Base-by-base conservation (phyloP, 371 early-diverging fungal genomes). In the Mortierella sp. region DNA sequence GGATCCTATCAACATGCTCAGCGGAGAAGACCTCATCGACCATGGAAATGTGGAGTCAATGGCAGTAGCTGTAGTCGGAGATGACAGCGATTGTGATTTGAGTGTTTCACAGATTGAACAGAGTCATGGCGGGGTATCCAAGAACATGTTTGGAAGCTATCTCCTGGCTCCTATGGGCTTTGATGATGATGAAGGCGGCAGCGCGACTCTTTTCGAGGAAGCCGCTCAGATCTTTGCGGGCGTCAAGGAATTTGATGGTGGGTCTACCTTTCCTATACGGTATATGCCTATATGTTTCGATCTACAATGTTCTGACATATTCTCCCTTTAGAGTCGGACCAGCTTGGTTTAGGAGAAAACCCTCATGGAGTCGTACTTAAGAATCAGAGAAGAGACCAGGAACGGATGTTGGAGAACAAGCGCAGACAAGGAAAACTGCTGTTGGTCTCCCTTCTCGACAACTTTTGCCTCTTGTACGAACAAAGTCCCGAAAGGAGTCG, bases 381-480 rank as follows among this genome's bases (percentile, higher is more conserved):
- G 68, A 57, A 28, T 44, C 69, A 59, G 21, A 56, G 40, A 41
- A 49, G 57, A n/a, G 67, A 77, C 21, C 71, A 79, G 21, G 80
- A 80, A 37, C 67, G 73, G 41, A 61, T 72, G 22, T 16, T 68
- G 49, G 80, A 80, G n/a, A 78, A 67, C 65, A 85, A 86, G 63
- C 64, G 86, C 17, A 71, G 85, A 22, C 92, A 92, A 66, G 88
- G 90, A 40, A 88, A 87, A 44, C 79, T 94, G 41, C 79, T 94
- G 1, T 71, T 93, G 24, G 92, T 91, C 0, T 85, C 92, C 13
- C 74, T 93, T 22, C 82, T 92, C 1, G 92, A 94, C 57, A 93
- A 93, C 67, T 96, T 95, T 81, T 94, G 95, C 74, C 80, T 87
- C 46, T 74, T 93, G 17, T 94, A 95, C 78, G 94, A 94, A 60